Conservation (phyloP, 371 early-diverging fungal genomes). For the Funneliformis caledonium region DNA sequence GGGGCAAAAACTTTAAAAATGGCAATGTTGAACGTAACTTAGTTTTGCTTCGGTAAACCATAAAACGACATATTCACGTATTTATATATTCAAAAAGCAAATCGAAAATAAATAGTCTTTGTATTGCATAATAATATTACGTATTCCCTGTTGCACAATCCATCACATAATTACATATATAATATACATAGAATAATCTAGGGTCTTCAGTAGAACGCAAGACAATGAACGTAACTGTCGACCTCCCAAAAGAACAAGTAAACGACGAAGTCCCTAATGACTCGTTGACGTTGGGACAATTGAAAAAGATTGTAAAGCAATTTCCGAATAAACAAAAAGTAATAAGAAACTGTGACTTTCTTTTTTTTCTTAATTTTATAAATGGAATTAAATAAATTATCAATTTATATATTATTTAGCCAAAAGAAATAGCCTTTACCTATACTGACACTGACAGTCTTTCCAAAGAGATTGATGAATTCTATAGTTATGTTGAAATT, state of each 20-base stretch:
- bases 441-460: constrained; percentile 69
- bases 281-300: constrained; percentile 31
- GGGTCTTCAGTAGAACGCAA: neutral
- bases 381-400: neutral
- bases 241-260: neutral
- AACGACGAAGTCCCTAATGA: constrained; percentile 9
- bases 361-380: neutral
- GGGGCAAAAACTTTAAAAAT: no score
- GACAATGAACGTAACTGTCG: neutral
- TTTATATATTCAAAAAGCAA: neutral
- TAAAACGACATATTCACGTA: neutral
- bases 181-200: no score
- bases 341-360: neutral
- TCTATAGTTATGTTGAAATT: constrained; percentile 70
- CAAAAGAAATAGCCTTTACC: constrained; percentile 59
- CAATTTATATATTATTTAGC: constrained; percentile 43
- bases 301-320: constrained; percentile 39
- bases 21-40: no score
- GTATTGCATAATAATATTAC: no score
- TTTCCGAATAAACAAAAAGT: constrained; percentile 40
- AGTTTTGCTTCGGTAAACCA: no score
- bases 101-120: no score
- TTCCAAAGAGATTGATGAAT: constrained; percentile 74
- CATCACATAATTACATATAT: no score
- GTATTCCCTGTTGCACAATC: no score